Evolutionary conservation across 139 green algal genomes (phyloP).

Genomic region (Parachlorella kessleri): DNA sequence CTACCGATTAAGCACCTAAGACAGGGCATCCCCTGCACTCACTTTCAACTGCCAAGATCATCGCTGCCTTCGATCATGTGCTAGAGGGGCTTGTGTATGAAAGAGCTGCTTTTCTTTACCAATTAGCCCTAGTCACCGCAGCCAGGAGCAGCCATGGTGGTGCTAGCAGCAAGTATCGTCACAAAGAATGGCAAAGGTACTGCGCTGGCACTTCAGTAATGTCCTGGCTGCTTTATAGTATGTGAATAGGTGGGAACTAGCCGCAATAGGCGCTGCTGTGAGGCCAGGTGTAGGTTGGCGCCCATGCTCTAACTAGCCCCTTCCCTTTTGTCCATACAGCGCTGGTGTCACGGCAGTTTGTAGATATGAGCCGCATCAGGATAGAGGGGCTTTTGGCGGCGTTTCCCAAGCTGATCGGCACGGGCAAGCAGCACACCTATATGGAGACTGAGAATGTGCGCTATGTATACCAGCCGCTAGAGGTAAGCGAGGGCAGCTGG

Average conservation of each 20-base stretch:
- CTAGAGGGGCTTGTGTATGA: too few species aligned
- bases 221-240: background rate
- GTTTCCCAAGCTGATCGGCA: conserved; percentile 97
- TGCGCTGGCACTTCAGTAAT: background rate
- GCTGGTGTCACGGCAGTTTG: conserved; percentile 96
- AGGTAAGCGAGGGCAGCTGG: conserved; percentile 73
- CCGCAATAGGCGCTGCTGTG: background rate
- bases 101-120: too few species aligned
- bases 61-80: too few species aligned
- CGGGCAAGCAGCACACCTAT: conserved; percentile 98
- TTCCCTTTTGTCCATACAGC: conserved; percentile 64
- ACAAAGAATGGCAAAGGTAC: conserved; percentile 93
- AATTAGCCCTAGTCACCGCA: too few species aligned
- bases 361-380: conserved; percentile 97
- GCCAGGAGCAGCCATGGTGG: conserved; percentile 91
- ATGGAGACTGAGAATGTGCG: conserved; percentile 99
- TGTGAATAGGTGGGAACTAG: background rate
- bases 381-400: conserved; percentile 98
- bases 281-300: background rate
- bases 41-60: too few species aligned
- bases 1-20: too few species aligned
- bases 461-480: conserved; percentile 99
- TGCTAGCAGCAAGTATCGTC: conserved; percentile 88
- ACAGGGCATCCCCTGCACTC: too few species aligned
- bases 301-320: background rate